Conservation (phyloP, 805 yeast species). For the Kazachstania taianensis region DNA sequence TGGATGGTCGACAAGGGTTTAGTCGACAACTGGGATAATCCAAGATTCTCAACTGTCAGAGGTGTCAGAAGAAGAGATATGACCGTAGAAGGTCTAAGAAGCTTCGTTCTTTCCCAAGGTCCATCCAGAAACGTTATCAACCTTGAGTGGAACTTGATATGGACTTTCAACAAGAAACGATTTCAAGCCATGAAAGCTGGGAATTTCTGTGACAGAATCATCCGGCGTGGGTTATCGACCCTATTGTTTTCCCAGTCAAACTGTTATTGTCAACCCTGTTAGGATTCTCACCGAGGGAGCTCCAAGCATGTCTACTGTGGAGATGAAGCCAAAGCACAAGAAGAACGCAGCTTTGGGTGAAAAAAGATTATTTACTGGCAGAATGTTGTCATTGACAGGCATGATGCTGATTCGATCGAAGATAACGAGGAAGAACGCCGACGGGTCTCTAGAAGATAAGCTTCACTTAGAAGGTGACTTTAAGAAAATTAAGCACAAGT, state of each 20-base stretch:
- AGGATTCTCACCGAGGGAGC: constrained; percentile 54
- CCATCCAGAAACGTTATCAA: constrained; percentile 95
- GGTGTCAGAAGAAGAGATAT: constrained; percentile 99
- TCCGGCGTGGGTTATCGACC: constrained; percentile 93
- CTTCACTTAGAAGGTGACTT: constrained; percentile 92
- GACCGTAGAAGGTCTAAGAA: constrained; percentile 95
- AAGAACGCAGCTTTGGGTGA: constrained; percentile 86
- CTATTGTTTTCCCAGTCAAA: constrained; percentile 92
- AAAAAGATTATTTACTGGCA: constrained; percentile 70
- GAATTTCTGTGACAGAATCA: no score
- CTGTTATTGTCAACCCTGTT: constrained; percentile 73
- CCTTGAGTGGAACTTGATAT: constrained; percentile 93
- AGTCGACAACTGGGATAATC: constrained; percentile 96
- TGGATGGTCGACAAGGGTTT: constrained; percentile 93
- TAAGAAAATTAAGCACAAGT: constrained; percentile 88
- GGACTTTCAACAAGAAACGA: constrained; percentile 98
- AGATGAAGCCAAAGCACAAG: constrained; percentile 86
- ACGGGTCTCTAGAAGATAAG: constrained; percentile 62
- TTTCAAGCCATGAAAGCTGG: no score
- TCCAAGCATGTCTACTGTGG: constrained; percentile 51
- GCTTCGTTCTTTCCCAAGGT: constrained; percentile 91
- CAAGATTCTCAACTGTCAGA: constrained; percentile 98
- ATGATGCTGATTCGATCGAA: constrained; percentile 67
- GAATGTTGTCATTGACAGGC: constrained; percentile 97
- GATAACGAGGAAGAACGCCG: constrained; percentile 62